phyloP scores from a whole-genome alignment of 2,329 filamentous ascomycete species.

The Metarhizium humberi region DNA sequence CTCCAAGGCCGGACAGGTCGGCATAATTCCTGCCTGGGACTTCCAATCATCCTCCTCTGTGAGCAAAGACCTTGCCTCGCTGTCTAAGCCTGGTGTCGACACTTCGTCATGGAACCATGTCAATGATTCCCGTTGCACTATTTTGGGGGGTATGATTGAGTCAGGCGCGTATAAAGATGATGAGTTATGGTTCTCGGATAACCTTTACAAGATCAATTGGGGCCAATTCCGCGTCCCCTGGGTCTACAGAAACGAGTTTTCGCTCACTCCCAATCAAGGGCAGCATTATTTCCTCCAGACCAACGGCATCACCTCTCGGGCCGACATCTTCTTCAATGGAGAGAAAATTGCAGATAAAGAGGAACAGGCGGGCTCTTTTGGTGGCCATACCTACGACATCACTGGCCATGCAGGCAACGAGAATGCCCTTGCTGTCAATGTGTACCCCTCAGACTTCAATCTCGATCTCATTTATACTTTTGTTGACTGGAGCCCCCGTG shows the following conservation, averaged over 20 bases:
- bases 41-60: conserved; percentile 34
- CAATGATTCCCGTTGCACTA: conserved; percentile 36
- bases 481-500: conserved; percentile 24
- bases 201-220: conserved; percentile 31
- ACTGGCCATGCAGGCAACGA: conserved; percentile 28
- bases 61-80: conserved; percentile 21
- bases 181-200: conserved; percentile 46
- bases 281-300: conserved; percentile 45
- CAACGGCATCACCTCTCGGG: conserved; percentile 50
- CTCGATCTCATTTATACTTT: conserved; percentile 44
- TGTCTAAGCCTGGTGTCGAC: conserved; percentile 35
- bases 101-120: conserved; percentile 42
- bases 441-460: conserved; percentile 49
- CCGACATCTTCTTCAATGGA: conserved; percentile 52
- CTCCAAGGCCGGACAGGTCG: conserved; percentile 17
- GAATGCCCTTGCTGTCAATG: conserved; percentile 44
- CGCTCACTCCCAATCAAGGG: conserved; percentile 19
- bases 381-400: conserved; percentile 45
- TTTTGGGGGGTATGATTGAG: conserved; percentile 48
- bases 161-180: conserved; percentile 41
- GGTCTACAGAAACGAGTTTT: conserved; percentile 48
- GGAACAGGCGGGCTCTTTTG: conserved; percentile 46
- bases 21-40: conserved; percentile 35
- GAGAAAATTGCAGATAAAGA: conserved; percentile 36
- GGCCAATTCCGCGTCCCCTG: conserved; percentile 44